Evolutionary conservation across 2,329 filamentous ascomycete genomes (phyloP).

Genomic region (Dactylellina cionopaga): DNA sequence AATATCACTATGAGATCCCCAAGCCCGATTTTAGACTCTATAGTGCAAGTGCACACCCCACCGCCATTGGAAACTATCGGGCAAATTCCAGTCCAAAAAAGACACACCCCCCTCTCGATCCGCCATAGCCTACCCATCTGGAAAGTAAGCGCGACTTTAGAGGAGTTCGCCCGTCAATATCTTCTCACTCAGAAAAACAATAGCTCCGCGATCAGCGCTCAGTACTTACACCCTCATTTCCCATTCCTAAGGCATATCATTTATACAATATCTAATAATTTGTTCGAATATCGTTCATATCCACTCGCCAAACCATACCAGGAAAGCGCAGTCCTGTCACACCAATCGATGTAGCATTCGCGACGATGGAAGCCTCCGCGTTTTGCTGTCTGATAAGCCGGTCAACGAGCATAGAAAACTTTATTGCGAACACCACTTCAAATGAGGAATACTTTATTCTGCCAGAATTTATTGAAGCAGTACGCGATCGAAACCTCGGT

Average conservation of each 20-base stretch:
- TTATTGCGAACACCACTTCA: too few relatives aligned
- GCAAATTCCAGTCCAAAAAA: background rate
- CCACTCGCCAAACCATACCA: background rate
- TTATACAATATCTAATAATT: constrained; percentile 15
- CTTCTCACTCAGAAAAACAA: background rate
- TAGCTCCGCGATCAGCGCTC: background rate
- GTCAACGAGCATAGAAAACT: too few relatives aligned
- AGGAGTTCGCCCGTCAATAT: background rate
- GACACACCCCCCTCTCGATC: background rate
- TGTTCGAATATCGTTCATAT: background rate
- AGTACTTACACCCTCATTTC: background rate
- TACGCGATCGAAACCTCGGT: background rate
- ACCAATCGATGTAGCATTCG: too few relatives aligned
- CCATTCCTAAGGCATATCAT: constrained; percentile 7
- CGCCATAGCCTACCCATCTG: constrained; percentile 12
- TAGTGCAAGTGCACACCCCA: background rate
- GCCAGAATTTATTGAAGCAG: background rate
- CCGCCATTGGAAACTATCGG: background rate
- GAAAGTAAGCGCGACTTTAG: background rate
- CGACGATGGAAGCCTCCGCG: too few relatives aligned
- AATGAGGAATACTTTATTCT: background rate
- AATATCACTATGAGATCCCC: too few relatives aligned
- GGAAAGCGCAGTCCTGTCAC: background rate
- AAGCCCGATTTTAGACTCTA: background rate
- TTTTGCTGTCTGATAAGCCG: too few relatives aligned